Conservation (phyloP, 2,329 filamentous ascomycete genomes). For the Colletotrichum echinochloae region DNA sequence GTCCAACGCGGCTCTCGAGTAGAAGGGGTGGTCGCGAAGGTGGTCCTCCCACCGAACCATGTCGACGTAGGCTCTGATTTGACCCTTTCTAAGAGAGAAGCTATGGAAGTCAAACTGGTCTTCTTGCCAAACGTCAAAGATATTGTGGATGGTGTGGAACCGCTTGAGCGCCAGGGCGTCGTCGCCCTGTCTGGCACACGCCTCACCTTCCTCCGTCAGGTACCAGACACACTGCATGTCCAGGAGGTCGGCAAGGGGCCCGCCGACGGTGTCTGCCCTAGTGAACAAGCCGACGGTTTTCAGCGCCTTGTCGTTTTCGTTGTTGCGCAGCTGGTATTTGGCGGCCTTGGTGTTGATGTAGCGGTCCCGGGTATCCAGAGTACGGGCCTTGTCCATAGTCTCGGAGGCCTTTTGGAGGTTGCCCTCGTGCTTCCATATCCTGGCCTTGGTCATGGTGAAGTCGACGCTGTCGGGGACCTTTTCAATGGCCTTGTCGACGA, state of each 20-base stretch:
- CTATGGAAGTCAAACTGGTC: slow-evolving; percentile 99
- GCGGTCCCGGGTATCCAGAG: slow-evolving; percentile 88
- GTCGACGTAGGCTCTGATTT: slow-evolving; percentile 93
- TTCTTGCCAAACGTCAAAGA: slow-evolving; percentile 98
- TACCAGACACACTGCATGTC: slow-evolving; percentile 99
- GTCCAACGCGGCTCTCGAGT: slow-evolving; percentile 82
- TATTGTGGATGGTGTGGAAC: slow-evolving; percentile 87
- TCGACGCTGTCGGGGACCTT: slow-evolving; percentile 86
- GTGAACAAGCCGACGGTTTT: slow-evolving; percentile 96
- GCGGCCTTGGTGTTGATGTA: slow-evolving; percentile 99
- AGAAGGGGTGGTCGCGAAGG: slow-evolving; percentile 93
- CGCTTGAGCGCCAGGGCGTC: slow-evolving; percentile 90
- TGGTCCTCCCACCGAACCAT: slow-evolving; percentile 98
- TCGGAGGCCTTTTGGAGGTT: slow-evolving; percentile 83
- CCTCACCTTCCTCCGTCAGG: slow-evolving; percentile 93
- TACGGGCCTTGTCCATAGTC: slow-evolving; percentile 87
- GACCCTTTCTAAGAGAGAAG: slow-evolving; percentile 96
- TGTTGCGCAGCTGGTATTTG: slow-evolving; percentile 94
- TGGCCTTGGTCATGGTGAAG: slow-evolving; percentile 93
- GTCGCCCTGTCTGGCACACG: slow-evolving; percentile 85
- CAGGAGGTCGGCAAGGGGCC: slow-evolving; percentile 88
- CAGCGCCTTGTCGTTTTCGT: slow-evolving; percentile 87
- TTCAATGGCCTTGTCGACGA: slow-evolving; percentile 85
- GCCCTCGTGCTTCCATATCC: slow-evolving; percentile 92
- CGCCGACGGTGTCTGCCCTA: slow-evolving; percentile 86